Base-by-base conservation (phyloP, 345 rosid genomes). In the Boechera divaricarpa region DNA sequence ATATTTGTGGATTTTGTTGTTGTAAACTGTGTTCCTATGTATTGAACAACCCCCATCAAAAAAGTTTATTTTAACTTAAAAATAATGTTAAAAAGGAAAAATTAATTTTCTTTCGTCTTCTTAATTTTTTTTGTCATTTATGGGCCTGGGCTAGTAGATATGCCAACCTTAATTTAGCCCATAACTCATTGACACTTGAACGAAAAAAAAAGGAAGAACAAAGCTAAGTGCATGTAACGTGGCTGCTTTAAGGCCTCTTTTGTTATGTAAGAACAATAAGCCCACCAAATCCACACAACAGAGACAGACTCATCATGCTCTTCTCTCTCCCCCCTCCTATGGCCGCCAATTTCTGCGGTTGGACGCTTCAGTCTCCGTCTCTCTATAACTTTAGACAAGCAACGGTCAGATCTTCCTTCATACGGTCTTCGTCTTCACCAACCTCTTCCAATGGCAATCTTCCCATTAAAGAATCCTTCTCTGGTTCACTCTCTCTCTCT, bases 371-470 rank as follows among this genome's bases (percentile, higher is more conserved):
- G 21, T 42, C 71, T 57, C 77, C 78, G 44, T 60, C 49, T 76
- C 35, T 71, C 69, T 53, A 7, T 13, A 72, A 59, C 31, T 76
- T 75, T 75, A 79, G 72, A 70, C 58, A 41, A 51, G 71, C 84
- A 67, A 29, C 70, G 6, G 8, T 32, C 66, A 76, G 72, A 69
- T 81, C 75, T n/a, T 12, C 87, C n/a, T 62, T 84, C 80, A 78
- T 48, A 5, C 67, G 81, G 29, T 56, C 83, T 18, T 68, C 82
- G 42, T 72, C 81, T 58, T 74, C 83, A 28, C 60, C 75, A 41
- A 3, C 56, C 51, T 70, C 76, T 63, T 77, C 89, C 79, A 81
- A 66, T n/a, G 87, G 82, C 64, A 75, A 85, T 56, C 81, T 78
- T 55, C 60, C 77, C 13, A 74, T 72, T 70, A 76, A 79, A 35